Percentiles rank a stretch among this genome's conserved stretches.
These are phyloP conservation scores for Clavariopsis aquatica DNA, from an alignment of 495 filamentous ascomycete species.

Conservation along the genomic window DNA sequence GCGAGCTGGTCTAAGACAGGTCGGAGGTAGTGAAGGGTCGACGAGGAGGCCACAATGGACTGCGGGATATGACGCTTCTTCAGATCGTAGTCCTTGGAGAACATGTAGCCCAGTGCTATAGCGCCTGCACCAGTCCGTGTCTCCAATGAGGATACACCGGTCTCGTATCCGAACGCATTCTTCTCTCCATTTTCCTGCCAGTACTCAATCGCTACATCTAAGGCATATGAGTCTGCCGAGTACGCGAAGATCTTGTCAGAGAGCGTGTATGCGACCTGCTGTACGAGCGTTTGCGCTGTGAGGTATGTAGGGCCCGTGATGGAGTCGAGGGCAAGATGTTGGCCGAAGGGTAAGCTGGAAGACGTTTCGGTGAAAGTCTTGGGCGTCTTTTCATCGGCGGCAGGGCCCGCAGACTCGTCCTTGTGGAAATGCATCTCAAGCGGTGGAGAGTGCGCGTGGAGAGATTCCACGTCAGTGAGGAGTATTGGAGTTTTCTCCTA, in stretches of 20 bases:
- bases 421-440: conserved; percentile 37
- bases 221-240: conserved; percentile 87
- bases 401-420: conserved; percentile 34
- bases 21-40: conserved; percentile 77
- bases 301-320: conserved; percentile 88
- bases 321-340: conserved; percentile 59
- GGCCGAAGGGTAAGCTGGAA: conserved; percentile 63
- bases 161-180: conserved; percentile 80
- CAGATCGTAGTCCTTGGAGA: conserved; percentile 90
- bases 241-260: conserved; percentile 97
- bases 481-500: background rate
- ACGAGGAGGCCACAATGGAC: conserved; percentile 80
- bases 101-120: conserved; percentile 93
- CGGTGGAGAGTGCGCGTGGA: background rate
- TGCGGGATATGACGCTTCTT: conserved; percentile 90
- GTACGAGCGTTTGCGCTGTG: conserved; percentile 86
- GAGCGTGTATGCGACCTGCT: conserved; percentile 90
- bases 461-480: background rate
- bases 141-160: conserved; percentile 76
- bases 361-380: conserved; percentile 43
- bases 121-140: conserved; percentile 86
- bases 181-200: conserved; percentile 67
- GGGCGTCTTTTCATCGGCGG: conserved; percentile 15
- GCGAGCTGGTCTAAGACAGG: conserved; percentile 86
- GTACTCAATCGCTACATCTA: conserved; percentile 75